These are phyloP conservation scores for Termitomyces titanicus DNA, from an alignment of 768 basidiomycete species.

Conservation along the genomic window DNA sequence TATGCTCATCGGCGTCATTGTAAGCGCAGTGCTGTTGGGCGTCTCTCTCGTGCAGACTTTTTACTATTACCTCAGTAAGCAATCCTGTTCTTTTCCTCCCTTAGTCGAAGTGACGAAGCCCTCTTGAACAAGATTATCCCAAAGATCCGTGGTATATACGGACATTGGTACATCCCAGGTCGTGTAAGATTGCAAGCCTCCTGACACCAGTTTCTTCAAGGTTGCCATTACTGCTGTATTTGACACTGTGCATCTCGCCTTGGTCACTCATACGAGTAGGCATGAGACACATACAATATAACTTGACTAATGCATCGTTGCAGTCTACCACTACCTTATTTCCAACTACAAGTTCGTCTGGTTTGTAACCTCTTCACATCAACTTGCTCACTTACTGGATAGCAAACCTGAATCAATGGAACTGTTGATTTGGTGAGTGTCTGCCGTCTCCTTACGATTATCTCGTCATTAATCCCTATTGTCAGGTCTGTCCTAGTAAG, in stretches of 20 bases:
- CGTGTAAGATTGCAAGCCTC: not conserved
- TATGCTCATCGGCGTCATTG: conserved; percentile 15
- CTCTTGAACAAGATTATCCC: conserved; percentile 11
- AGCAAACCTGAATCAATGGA: conserved; percentile 23
- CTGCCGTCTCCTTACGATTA: not conserved
- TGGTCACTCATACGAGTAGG: conserved; percentile 45
- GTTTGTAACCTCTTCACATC: not conserved
- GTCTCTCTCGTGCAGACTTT: conserved; percentile 19
- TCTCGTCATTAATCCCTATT: not conserved
- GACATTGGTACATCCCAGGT: conserved; percentile 4
- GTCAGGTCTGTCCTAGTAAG: conserved; percentile 37
- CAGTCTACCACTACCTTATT: conserved; percentile 18
- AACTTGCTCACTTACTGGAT: not conserved
- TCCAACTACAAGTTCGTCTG: conserved; percentile 15
- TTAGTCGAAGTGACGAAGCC: not conserved
- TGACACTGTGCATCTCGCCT: conserved; percentile 44
- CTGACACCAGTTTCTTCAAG: conserved; percentile 19
- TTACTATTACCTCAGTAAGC: conserved; percentile 17
- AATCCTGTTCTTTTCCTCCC: not conserved
- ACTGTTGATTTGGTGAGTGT: conserved; percentile 25
- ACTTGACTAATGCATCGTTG: not conserved
- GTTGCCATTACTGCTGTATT: conserved; percentile 37
- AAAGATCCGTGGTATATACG: conserved; percentile 17
- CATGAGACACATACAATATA: not conserved
- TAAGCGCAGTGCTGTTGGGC: conserved; percentile 18